Base-by-base conservation (phyloP, 495 filamentous ascomycete species). In the Staphylotrichum longicolle region DNA sequence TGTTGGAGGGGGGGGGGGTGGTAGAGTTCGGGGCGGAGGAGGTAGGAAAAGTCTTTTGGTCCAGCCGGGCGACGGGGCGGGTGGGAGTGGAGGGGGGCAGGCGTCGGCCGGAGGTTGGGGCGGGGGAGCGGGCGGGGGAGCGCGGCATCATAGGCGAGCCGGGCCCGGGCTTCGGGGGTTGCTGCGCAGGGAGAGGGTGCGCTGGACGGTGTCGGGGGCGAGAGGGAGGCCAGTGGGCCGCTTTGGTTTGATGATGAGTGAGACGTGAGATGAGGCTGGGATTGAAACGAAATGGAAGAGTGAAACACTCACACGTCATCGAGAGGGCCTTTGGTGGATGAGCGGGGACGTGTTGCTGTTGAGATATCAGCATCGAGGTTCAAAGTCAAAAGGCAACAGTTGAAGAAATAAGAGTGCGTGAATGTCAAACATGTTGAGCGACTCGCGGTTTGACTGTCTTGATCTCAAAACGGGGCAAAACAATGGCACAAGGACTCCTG, bases 1-100 rank as follows among this genome's bases (percentile, higher is more conserved):
- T 79, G 65, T 86, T 78, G 33, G 84, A 77, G 0, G 86, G 82
- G 3, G 87, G 95, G 81, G 3, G 86, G 84, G 74, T 94, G 93
- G 79, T 88, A 97, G 63, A 90, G 86, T 63, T 87, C 84, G 3
- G 90, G 89, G 40, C 85, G 81, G 20, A 92, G 82, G 60, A 96
- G 85, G 73, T 86, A 93, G 50, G 83, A 85, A 66, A 94, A 88
- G 75, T 96, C 89, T 68, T 89, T 90, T 42, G 78, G 75, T 35
- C 71, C 57, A 6, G 47, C 10, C 30, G 15, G 45, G 27, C 10
- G 60, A 27, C 20, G 20, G 20, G 20, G 20, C 20, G 58, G 70
- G 72, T 33, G 62, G 65, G 14, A 42, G 58, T 8, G 44, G 51
- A 11, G 64, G 63, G 45, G 41, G 48, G 6, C 7, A 11, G 32